Percentiles rank a stretch among this genome's conserved stretches.
These are phyloP conservation scores for Trichoderma hamatum DNA, from an alignment of 2,329 filamentous ascomycete species.

Conservation along the genomic window DNA sequence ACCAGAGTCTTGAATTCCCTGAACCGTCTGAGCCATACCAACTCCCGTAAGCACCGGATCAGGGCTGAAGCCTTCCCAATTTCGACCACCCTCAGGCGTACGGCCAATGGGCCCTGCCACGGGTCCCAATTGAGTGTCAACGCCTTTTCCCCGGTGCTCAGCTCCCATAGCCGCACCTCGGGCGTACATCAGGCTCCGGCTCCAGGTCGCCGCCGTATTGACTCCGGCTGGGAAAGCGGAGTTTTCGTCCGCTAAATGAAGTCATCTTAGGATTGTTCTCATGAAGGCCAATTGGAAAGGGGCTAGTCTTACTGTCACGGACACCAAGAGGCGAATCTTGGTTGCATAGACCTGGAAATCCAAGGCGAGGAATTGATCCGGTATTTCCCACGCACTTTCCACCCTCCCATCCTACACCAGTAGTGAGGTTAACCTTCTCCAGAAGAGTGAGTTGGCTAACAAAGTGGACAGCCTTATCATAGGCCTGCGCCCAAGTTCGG, in stretches of 20 bases:
- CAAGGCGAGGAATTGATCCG: constrained; percentile 48
- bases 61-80: constrained; percentile 74
- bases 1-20: constrained; percentile 78
- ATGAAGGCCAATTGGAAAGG: background rate
- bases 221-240: background rate
- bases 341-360: constrained; percentile 52
- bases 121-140: constrained; percentile 51
- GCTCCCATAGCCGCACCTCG: background rate
- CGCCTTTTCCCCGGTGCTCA: background rate
- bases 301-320: constrained; percentile 47
- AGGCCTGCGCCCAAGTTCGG: background rate
- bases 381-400: constrained; percentile 49
- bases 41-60: constrained; percentile 73
- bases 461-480: constrained; percentile 12
- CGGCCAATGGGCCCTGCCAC: constrained; percentile 71
- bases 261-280: background rate
- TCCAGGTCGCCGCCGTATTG: background rate
- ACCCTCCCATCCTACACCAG: constrained; percentile 6
- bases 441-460: background rate
- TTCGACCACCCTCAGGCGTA: constrained; percentile 70
- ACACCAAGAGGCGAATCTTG: constrained; percentile 55
- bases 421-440: constrained; percentile 8
- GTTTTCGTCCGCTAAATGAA: background rate
- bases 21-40: constrained; percentile 69
- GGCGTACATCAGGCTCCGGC: background rate